phyloP scores from a whole-genome alignment of 305 asterid genomes.

The Plantago coronopus region DNA sequence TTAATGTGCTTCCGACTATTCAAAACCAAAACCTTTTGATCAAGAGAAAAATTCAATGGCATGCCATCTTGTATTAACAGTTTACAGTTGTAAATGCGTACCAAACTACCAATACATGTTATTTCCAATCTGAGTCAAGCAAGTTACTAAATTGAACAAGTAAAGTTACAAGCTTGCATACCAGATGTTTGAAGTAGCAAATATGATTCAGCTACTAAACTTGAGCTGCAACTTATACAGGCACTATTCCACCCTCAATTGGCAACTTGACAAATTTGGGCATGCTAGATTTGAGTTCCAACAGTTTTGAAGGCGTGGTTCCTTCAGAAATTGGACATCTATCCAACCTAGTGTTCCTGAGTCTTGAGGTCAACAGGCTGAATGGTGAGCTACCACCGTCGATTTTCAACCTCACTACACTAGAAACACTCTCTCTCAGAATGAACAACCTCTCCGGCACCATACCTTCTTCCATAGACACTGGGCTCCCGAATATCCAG shows the following conservation, averaged over 20 bases:
- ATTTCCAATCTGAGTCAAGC: too few species aligned
- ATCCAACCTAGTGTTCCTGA: background rate
- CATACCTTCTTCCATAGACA: slow-evolving; percentile 14
- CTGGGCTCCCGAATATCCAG: slow-evolving; percentile 17
- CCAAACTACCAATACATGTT: too few species aligned
- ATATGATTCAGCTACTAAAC: background rate
- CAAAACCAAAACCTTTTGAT: too few species aligned
- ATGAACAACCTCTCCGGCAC: slow-evolving; percentile 7
- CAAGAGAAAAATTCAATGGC: too few species aligned
- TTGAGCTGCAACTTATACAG: background rate
- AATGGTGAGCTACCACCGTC: slow-evolving; percentile 3
- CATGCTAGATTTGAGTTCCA: background rate
- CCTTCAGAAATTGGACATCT: slow-evolving; percentile 12
- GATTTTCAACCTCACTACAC: slow-evolving; percentile 19
- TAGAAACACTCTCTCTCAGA: background rate
- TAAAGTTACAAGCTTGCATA: too few species aligned
- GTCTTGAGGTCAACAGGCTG: slow-evolving; percentile 3
- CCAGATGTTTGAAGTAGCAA: too few species aligned
- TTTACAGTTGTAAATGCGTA: too few species aligned
- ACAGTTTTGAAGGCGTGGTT: background rate
- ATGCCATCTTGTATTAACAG: too few species aligned
- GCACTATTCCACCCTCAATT: slow-evolving; percentile 18
- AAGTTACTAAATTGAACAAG: too few species aligned
- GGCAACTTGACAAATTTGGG: slow-evolving; percentile 18
- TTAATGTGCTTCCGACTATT: too few species aligned